phyloP scores from a whole-genome alignment of 2,329 filamentous ascomycete species.

The Xylaria multiplex region DNA sequence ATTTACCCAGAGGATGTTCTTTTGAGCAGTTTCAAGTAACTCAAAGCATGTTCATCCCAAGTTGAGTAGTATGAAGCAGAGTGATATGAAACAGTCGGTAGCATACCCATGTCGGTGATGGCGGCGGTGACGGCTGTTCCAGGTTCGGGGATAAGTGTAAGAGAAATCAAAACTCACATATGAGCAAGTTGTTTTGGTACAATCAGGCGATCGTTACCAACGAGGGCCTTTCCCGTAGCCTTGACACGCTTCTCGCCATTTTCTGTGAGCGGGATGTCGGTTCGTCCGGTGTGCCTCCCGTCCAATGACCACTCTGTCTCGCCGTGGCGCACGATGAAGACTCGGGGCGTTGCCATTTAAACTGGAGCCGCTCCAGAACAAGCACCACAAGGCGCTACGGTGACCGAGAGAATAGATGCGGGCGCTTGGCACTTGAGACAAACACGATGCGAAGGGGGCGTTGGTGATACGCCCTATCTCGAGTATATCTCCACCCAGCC shows the following conservation, averaged over 20 bases:
- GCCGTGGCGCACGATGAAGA: constrained; percentile 88
- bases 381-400: background rate
- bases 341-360: constrained; percentile 67
- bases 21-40: background rate
- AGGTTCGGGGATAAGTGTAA: background rate
- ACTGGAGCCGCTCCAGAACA: background rate
- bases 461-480: background rate
- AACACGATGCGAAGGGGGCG: no score
- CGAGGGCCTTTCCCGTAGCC: constrained; percentile 83
- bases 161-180: constrained; percentile 67
- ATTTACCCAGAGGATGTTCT: no score
- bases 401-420: background rate
- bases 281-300: constrained; percentile 82
- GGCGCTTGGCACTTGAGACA: constrained; percentile 21
- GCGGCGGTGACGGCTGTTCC: background rate
- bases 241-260: constrained; percentile 81
- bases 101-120: background rate
- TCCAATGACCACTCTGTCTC: constrained; percentile 96
- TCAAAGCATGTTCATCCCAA: background rate
- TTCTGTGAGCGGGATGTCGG: constrained; percentile 85
- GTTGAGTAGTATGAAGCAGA: background rate
- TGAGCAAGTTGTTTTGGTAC: constrained; percentile 83
- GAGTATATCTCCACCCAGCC: background rate
- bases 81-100: background rate
- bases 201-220: constrained; percentile 85